Conservation (phyloP, 805 yeast genomes). For the Komagataella phaffii region DNA sequence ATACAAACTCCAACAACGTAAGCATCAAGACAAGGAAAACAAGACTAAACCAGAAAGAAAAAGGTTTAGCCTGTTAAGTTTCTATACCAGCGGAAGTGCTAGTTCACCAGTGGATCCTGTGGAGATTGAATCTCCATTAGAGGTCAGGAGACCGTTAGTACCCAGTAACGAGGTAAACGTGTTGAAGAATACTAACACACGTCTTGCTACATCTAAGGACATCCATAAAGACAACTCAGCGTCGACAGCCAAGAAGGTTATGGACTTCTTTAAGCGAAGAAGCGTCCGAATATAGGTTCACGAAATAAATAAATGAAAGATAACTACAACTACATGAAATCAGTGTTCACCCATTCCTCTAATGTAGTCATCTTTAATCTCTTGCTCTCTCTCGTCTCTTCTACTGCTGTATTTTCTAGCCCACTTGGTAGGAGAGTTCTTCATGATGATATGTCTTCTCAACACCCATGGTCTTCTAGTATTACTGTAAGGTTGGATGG, state of each 20-base stretch:
- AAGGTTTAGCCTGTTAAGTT: slow-evolving; percentile 24
- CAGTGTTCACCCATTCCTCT: slow-evolving; percentile 18
- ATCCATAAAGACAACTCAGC: slow-evolving; percentile 36
- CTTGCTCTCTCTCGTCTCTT: slow-evolving; percentile 17
- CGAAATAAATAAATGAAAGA: neutral
- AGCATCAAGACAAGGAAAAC: slow-evolving; percentile 5
- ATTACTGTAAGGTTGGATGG: slow-evolving; percentile 23
- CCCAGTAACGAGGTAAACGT: slow-evolving; percentile 19
- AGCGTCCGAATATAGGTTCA: slow-evolving; percentile 22
- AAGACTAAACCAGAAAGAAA: slow-evolving; percentile 16
- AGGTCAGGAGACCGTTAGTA: slow-evolving; percentile 8
- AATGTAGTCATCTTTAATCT: slow-evolving; percentile 20
- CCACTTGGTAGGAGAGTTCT: slow-evolving; percentile 24
- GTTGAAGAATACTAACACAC: slow-evolving; percentile 6
- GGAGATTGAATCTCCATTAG: neutral
- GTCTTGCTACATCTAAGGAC: slow-evolving; percentile 16
- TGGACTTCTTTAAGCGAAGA: slow-evolving; percentile 69
- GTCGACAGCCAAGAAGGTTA: slow-evolving; percentile 65
- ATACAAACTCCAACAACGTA: slow-evolving; percentile 4
- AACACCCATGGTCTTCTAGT: slow-evolving; percentile 22
- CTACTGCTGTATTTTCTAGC: slow-evolving; percentile 18
- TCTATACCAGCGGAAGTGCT: slow-evolving; percentile 15
- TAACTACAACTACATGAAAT: neutral
- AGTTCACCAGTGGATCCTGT: neutral
- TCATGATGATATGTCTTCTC: slow-evolving; percentile 24